phyloP scores from a whole-genome alignment of 1,139 yeast species.

The Wickerhamomyces sp. region DNA sequence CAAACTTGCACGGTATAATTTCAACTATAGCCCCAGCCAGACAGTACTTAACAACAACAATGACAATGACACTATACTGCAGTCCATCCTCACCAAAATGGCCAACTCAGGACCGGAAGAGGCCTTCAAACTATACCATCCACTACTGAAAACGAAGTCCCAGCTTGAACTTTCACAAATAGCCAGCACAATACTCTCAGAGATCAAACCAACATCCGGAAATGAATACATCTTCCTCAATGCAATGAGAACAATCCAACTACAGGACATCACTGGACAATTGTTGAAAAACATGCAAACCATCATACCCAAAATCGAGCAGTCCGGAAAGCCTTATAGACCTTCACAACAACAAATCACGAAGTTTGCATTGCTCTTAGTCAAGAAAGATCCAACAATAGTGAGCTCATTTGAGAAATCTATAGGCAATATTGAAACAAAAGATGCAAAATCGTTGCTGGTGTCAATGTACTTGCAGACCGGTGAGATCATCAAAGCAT shows the following conservation, averaged over 20 bases:
- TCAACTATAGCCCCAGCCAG: background rate
- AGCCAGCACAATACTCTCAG: background rate
- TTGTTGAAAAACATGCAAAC: background rate
- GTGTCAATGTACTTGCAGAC: background rate
- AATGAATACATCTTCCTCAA: background rate
- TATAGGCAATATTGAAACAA: background rate
- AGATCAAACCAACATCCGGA: background rate
- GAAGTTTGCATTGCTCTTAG: background rate
- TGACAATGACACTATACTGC: background rate
- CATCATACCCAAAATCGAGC: background rate
- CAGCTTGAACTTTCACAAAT: background rate
- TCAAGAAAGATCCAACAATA: background rate
- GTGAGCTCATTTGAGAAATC: background rate
- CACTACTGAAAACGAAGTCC: background rate
- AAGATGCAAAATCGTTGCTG: background rate
- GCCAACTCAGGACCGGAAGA: background rate
- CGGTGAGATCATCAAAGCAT: conserved; percentile 7
- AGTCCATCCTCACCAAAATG: background rate
- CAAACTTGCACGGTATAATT: background rate
- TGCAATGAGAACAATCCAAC: background rate
- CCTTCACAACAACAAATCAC: background rate
- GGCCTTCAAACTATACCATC: background rate
- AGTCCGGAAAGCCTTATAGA: background rate
- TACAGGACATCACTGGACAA: background rate
- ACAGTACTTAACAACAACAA: background rate